Evolutionary conservation across 257 asterid genomes (phyloP).

Genomic region (Lithospermum erythrorhizon): DNA sequence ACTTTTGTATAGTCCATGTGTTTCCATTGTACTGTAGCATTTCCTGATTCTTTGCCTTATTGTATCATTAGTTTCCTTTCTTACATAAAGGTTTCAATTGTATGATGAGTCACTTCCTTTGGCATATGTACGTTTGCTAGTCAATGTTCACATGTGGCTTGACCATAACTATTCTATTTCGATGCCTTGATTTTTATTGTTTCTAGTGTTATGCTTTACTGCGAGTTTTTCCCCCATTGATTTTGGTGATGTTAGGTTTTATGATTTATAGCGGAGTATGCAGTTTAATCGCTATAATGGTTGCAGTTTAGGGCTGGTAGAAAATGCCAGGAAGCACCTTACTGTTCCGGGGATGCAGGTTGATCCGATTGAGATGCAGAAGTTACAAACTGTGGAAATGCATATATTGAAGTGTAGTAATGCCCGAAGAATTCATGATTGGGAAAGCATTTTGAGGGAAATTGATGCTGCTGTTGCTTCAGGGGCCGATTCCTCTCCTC

Average conservation of each 20-base stretch:
- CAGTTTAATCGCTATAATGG: conserved; percentile 17
- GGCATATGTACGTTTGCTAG: not conserved
- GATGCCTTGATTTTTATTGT: not conserved
- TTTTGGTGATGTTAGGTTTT: conserved; percentile 11
- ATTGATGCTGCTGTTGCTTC: conserved; percentile 57
- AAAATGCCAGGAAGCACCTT: conserved; percentile 34
- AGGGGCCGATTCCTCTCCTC: conserved; percentile 72
- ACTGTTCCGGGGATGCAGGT: conserved; percentile 26
- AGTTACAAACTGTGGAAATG: conserved; percentile 54
- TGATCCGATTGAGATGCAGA: conserved; percentile 33
- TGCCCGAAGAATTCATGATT: conserved; percentile 51
- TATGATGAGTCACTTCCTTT: not conserved
- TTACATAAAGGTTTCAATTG: not conserved
- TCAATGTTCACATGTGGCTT: not conserved
- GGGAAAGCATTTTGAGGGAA: conserved; percentile 50
- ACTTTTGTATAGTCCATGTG: conserved; percentile 20
- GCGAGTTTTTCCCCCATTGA: conserved; percentile 3
- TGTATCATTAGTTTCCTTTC: conserved; percentile 13
- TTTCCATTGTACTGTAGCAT: conserved; percentile 6
- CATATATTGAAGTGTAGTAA: conserved; percentile 52
- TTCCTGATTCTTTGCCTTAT: conserved; percentile 15
- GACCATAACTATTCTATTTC: not conserved
- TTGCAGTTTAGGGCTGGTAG: conserved; percentile 47
- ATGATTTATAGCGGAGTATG: conserved; percentile 15
- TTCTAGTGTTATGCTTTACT: not conserved